Evolutionary conservation across 139 green algal genomes (phyloP), one percentile per base, ranked within the genome.

Genomic region (Micractinium sp.): DNA sequence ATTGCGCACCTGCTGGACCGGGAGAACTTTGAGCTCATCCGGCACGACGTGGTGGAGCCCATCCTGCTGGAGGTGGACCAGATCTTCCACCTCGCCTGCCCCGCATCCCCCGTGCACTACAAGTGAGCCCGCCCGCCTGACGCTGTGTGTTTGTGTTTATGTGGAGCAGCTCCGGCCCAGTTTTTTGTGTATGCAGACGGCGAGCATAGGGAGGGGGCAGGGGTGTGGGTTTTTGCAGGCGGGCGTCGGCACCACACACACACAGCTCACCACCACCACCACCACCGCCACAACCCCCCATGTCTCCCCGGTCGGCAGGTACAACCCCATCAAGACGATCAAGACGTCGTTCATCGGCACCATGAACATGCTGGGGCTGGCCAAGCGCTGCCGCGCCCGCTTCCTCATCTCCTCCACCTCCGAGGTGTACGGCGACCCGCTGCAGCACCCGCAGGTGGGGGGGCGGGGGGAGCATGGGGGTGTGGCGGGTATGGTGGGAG

Each of bases 331-430:
- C 92, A 99, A 99, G 93, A 99, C 98, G 3, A 96, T 97, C 77
- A 99, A 99, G 92, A 99, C 98, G 36, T 97, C 92, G 81, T 98
- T 99, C 90, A 91, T 99, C 53, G 98, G 98, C 38, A 99, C 98
- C 7, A 93, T 99, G 90, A 99, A 99, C 94, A 99, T 99, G 98
- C 96, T 99, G 88, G 98, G 98, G 16, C 92, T 99, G 77, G 98
- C 98, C 77, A 99, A 99, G 94, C 95, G 98, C 84, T 97, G 93
- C 81, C 95, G 95, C 39, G 98, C 98, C 1, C 91, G 96, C 38
- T 99, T 99, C 92, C 90, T 99, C 38, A 93, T 99, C 39, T 96
- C 95, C 53, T 96, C 87, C 90, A 99, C 98, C 31, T 97, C 92
- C 63, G 98, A 99, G 93, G 97, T 99, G 47, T 99, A 99, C 88